Evolutionary conservation across 257 asterid species (phyloP).

Genomic region (Solanum tarapatanum): DNA sequence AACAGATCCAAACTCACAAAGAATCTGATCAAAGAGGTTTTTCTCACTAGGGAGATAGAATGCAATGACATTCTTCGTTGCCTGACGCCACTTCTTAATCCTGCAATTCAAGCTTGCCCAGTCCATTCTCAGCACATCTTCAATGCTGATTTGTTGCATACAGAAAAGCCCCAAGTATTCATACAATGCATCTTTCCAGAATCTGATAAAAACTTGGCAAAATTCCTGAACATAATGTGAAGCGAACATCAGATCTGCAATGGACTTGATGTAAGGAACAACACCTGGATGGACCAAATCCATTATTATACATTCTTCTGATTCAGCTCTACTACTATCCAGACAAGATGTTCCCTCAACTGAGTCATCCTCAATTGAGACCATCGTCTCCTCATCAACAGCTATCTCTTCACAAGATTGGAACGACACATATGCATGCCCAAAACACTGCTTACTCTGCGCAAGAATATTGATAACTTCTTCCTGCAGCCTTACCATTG

Average conservation of each 20-base stretch:
- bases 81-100: constrained; percentile 45
- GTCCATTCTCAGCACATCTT: constrained; percentile 55
- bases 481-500: constrained; percentile 46
- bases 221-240: constrained; percentile 41
- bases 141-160: constrained; percentile 36
- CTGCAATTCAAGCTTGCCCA: constrained; percentile 37
- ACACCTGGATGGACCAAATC: constrained; percentile 49
- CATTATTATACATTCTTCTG: constrained; percentile 24
- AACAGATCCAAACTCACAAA: constrained; percentile 20
- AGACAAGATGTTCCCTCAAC: constrained; percentile 14
- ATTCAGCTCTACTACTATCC: constrained; percentile 27
- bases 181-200: constrained; percentile 35
- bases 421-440: constrained; percentile 6
- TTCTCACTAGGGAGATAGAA: constrained; percentile 31
- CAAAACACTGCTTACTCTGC: constrained; percentile 33
- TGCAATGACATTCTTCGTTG: constrained; percentile 24
- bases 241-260: constrained; percentile 39
- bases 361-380: constrained; percentile 39
- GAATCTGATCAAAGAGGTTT: constrained; percentile 37
- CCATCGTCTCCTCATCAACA: constrained; percentile 23
- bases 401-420: constrained; percentile 12
- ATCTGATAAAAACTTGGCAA: constrained; percentile 26
- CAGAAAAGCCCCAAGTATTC: constrained; percentile 27
- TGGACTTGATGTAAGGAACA: constrained; percentile 35
- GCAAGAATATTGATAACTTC: constrained; percentile 35